phyloP scores from a whole-genome alignment of 208 protist species.

The Trypanosomatidae sp. region DNA sequence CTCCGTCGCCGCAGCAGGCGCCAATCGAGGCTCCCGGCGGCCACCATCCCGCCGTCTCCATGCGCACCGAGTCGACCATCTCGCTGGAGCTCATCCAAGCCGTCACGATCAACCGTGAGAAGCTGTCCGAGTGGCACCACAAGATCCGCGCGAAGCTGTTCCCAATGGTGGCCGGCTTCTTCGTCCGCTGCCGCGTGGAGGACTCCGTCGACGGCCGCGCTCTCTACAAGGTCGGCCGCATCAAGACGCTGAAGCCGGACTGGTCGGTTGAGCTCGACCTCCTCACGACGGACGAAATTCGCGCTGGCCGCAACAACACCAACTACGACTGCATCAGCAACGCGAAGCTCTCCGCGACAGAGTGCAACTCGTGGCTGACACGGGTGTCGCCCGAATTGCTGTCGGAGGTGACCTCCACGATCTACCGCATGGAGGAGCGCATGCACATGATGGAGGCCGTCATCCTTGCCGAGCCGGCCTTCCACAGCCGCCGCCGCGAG shows the following conservation, averaged over 20 bases:
- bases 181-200: slow-evolving; percentile 90
- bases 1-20: slow-evolving; percentile 72
- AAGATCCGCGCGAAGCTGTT: slow-evolving; percentile 85
- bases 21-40: slow-evolving; percentile 37
- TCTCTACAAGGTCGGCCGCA: slow-evolving; percentile 91
- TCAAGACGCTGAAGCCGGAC: slow-evolving; percentile 87
- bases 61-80: slow-evolving; percentile 58
- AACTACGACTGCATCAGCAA: slow-evolving; percentile 95
- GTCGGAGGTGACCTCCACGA: slow-evolving; percentile 47
- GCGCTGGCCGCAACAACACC: slow-evolving; percentile 80
- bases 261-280: slow-evolving; percentile 92
- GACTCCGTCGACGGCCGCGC: slow-evolving; percentile 84
- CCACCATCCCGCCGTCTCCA: slow-evolving; percentile 42
- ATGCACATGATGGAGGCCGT: slow-evolving; percentile 78
- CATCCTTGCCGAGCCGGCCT: slow-evolving; percentile 80
- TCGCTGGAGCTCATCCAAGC: slow-evolving; percentile 74
- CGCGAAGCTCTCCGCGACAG: slow-evolving; percentile 64
- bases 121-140: slow-evolving; percentile 92
- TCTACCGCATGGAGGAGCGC: slow-evolving; percentile 83
- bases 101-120: slow-evolving; percentile 91
- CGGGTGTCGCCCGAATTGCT: slow-evolving; percentile 63
- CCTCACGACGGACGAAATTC: slow-evolving; percentile 77
- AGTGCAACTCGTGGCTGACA: slow-evolving; percentile 80
- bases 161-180: slow-evolving; percentile 84
- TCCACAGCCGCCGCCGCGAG: slow-evolving; percentile 66